Conservation (phyloP, 1,139 yeast species). For the Debaryomyces sp. region DNA sequence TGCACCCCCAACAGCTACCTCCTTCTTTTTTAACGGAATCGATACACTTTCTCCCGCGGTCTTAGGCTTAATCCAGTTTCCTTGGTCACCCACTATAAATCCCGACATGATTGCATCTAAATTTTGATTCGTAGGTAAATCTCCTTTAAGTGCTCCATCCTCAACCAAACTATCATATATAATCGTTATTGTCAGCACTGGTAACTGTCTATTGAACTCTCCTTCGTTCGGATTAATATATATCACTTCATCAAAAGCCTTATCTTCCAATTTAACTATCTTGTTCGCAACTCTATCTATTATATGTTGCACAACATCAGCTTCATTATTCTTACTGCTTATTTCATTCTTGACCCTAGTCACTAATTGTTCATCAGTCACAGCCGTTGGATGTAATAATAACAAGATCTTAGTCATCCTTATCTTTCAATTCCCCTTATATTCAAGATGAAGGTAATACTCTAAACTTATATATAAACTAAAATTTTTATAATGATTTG, state of each 20-base stretch:
- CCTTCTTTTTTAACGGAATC: slow-evolving; percentile 30
- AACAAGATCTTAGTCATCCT: slow-evolving; percentile 40
- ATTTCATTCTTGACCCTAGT: slow-evolving; percentile 35
- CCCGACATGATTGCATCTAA: slow-evolving; percentile 68
- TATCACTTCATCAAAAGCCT: slow-evolving; percentile 51
- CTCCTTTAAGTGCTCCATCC: slow-evolving; percentile 58
- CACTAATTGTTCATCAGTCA: slow-evolving; percentile 57
- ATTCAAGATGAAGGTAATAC: not conserved
- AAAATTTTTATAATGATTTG: not conserved
- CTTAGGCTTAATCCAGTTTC: slow-evolving; percentile 49
- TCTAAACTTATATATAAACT: not conserved
- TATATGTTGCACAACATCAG: slow-evolving; percentile 58
- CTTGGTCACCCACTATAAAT: slow-evolving; percentile 45
- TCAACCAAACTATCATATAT: slow-evolving; percentile 43
- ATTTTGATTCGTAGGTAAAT: slow-evolving; percentile 50
- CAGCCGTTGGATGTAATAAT: slow-evolving; percentile 73
- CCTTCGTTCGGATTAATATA: slow-evolving; percentile 62
- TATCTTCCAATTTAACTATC: slow-evolving; percentile 49
- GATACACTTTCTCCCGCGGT: slow-evolving; percentile 29
- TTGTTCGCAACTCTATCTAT: slow-evolving; percentile 69
- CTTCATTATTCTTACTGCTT: slow-evolving; percentile 19
- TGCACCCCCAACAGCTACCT: slow-evolving; percentile 8
- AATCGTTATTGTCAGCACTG: slow-evolving; percentile 42
- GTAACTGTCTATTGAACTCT: slow-evolving; percentile 41
- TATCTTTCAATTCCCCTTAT: not conserved